Evolutionary conservation across 305 asterid genomes (phyloP), one percentile per base, ranked within the genome.

Genomic region (Solanum hybrid): DNA sequence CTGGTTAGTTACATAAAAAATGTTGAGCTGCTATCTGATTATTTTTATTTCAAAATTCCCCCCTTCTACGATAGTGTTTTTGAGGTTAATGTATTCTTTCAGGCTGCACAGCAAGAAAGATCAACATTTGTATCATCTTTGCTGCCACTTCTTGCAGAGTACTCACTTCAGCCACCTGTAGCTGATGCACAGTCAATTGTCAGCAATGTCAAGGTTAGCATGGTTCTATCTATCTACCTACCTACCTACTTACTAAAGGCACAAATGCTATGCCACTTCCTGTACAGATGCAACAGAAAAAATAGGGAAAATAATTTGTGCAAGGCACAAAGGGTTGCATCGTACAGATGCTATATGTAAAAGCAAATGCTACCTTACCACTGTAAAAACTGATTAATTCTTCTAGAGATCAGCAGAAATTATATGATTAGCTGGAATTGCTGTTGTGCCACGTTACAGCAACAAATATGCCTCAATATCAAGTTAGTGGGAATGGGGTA

Each of bases 141-240:
- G 90, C 92, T 96, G 98, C 98, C 98, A 79, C 98, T 98, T 95
- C 99, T 98, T 90, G 97, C 95, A 69, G 98, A 98, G 92, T 96
- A 98, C 95, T 94, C 96, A 90, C 97, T 98, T 90, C 97, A 96
- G 94, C 98, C 98, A 76, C 94, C 95, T 80, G 95, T 91, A 90
- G 93, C 96, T 73, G 97, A 98, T 94, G 99, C 99, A 89, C 99
- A 98, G 89, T 96, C 99, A 89, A 95, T 98, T 91, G 98, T 96
- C 92, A 94, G 99, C 88, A 93, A 95, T 92, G 95, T 96, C 93
- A 98, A 98, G 99, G 99, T 97, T 88, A 91, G 90, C 78, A 86
- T 88, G 82, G 15, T 29, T 32, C 45, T 56, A n/a, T 31, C 37
- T 82, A 13, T 24, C 40, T 45, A 19, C 17, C 87, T 42, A 35